Percentiles rank a stretch among this genome's conserved stretches.
Evolutionary conservation across 352 stramenopile genomes (phyloP).

Genomic region (Phytophthora litchii): DNA sequence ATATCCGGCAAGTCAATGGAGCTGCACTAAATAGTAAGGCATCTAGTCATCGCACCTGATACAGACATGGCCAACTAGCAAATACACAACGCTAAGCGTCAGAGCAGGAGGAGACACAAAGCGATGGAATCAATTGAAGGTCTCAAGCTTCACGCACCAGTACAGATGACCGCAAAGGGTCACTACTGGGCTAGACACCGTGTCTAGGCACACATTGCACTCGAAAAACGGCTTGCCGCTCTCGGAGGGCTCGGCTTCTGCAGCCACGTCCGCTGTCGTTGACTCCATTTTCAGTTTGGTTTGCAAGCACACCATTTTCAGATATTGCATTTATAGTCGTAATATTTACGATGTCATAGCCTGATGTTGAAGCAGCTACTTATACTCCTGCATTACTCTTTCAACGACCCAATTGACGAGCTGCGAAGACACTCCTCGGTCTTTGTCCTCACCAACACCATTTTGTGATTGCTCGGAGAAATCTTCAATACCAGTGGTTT

Average conservation of each 20-base stretch:
- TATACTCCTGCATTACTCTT: conserved; percentile 27
- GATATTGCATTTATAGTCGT: conserved; percentile 9
- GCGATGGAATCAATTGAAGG: background rate
- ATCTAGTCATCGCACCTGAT: conserved; percentile 48
- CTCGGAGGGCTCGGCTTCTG: conserved; percentile 17
- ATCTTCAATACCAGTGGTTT: conserved; percentile 29
- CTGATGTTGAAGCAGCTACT: background rate
- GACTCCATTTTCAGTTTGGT: conserved; percentile 15
- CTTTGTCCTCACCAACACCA: conserved; percentile 39
- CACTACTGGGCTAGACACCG: conserved; percentile 85
- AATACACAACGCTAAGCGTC: conserved; percentile 17
- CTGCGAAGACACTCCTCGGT: conserved; percentile 34
- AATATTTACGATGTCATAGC: conserved; percentile 2
- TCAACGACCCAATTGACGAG: conserved; percentile 49
- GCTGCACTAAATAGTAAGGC: background rate
- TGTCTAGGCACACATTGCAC: conserved; percentile 92
- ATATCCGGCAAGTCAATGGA: conserved; percentile 5
- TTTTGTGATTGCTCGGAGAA: conserved; percentile 59
- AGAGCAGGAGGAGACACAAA: conserved; percentile 15
- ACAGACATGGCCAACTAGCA: conserved; percentile 86
- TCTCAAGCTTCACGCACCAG: conserved; percentile 52
- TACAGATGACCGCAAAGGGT: conserved; percentile 92
- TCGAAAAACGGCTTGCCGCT: conserved; percentile 58
- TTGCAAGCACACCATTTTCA: too few species aligned
- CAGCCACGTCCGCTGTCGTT: conserved; percentile 7